Evolutionary conservation across 768 basidiomycete species (phyloP), one percentile per base, ranked within the genome.

Genomic region (Galerina marginata): DNA sequence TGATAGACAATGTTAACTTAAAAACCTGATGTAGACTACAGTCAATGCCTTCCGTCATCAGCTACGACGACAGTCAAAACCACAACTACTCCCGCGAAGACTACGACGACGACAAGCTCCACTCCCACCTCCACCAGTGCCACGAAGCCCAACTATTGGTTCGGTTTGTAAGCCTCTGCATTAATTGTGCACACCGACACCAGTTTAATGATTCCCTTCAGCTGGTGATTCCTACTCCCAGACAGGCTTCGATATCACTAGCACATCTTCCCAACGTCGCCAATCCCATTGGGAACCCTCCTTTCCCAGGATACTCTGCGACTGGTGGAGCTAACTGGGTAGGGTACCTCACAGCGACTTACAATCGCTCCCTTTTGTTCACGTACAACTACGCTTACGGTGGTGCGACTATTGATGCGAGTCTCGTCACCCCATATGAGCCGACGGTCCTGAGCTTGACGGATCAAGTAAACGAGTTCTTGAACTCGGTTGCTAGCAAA

Each of bases 311-410:
- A 12, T 81, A 67, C 63, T 86, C 82, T 2, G 80, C 81, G 0
- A 83, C 81, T 16, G 83, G 84, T 6, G 85, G 86, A 6, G 74
- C 76, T 39, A 87, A 87, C 72, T 89, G 84, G 84, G 81, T 88
- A 56, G 86, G 85, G 65, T 81, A 78, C 59, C 74, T 79, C 57
- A 85, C 85, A 0, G 75, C 78, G 1, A 71, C 76, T 20, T 80
- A 81, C 75, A 89, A 88, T 75, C 79, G 74, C 42, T 83, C 86
- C 6, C 67, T 79, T 10, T 55, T 86, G 43, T 75, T 85, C 65
- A 86, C 85, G 0, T 90, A 86, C 71, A 85, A 90, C 73, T 85
- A 84, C 60, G 89, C 89, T 0, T 86, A 82, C 56, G 85, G 88
- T 23, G 89, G 82, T 9, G 89, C 87, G 23, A 88, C 87, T 29